Conservation (phyloP, 257 asterid genomes). For the Pogostemon cablin region DNA sequence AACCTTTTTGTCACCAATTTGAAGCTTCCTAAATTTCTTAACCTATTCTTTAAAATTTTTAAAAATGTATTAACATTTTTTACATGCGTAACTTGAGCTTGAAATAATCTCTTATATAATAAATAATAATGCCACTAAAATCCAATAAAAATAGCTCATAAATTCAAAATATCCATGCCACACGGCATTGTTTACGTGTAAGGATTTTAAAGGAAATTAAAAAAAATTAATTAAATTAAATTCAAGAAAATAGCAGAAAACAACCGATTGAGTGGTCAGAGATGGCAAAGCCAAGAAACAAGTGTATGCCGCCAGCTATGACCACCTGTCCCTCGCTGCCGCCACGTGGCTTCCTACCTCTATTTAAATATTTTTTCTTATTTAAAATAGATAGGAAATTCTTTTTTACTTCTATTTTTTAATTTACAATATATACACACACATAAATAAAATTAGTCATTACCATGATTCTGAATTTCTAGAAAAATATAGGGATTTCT, state of each 20-base stretch:
- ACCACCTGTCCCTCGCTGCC: conserved; percentile 37
- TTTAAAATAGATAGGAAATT: neutral
- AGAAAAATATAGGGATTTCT: neutral
- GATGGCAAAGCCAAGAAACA: conserved; percentile 26
- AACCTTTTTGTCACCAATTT: no score
- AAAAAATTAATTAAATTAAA: neutral
- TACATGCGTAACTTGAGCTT: no score
- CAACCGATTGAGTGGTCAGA: conserved; percentile 31
- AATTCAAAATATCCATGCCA: no score
- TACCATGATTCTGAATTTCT: conserved; percentile 21
- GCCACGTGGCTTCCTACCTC: conserved; percentile 33
- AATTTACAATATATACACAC: neutral
- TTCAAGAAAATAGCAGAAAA: neutral
- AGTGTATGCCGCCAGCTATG: conserved; percentile 36
- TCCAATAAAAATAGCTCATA: no score
- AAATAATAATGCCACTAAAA: no score
- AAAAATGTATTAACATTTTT: no score
- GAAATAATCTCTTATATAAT: no score
- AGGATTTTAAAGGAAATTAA: neutral
- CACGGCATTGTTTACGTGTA: neutral
- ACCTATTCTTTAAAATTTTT: no score
- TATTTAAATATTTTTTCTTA: neutral
- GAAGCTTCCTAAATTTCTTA: no score
- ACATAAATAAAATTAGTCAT: conserved; percentile 19
- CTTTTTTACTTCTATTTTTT: neutral